These are phyloP conservation scores for Epichloe gansuensis DNA, from an alignment of 2,329 filamentous ascomycete species.

Conservation along the genomic window DNA sequence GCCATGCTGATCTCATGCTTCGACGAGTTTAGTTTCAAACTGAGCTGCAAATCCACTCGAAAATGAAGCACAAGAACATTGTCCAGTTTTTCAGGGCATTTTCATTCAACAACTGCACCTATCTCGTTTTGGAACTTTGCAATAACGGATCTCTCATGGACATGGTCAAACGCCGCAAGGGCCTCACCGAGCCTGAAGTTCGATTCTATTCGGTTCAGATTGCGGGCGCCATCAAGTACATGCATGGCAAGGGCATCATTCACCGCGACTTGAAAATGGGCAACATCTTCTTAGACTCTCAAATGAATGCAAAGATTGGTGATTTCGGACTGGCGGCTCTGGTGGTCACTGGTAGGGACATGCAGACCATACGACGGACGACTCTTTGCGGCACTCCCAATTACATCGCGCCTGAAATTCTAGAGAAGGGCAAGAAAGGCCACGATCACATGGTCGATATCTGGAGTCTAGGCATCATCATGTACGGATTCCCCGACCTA, in stretches of 20 bases:
- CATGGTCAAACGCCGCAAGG: conserved; percentile 87
- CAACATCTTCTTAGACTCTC: conserved; percentile 85
- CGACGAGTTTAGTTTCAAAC: conserved; percentile 45
- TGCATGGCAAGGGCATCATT: conserved; percentile 91
- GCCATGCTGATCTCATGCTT: not conserved
- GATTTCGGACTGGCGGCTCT: conserved; percentile 93
- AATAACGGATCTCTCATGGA: conserved; percentile 95
- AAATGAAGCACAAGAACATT: conserved; percentile 91
- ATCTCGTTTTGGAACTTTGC: conserved; percentile 87
- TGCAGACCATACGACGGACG: conserved; percentile 70
- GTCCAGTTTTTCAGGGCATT: conserved; percentile 94
- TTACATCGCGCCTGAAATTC: conserved; percentile 93
- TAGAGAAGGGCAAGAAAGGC: conserved; percentile 86
- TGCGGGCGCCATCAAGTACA: conserved; percentile 93
- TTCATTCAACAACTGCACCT: conserved; percentile 78
- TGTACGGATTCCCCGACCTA: conserved; percentile 40
- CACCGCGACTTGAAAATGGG: conserved; percentile 97
- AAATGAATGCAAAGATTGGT: conserved; percentile 97
- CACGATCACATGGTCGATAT: conserved; percentile 98
- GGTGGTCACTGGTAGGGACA: conserved; percentile 81
- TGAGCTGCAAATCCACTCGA: conserved; percentile 95
- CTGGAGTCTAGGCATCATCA: conserved; percentile 96
- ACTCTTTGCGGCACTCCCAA: conserved; percentile 96
- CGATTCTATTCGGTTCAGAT: conserved; percentile 90
- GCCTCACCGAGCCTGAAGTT: conserved; percentile 85